Evolutionary conservation across 2,329 filamentous ascomycete genomes (phyloP).

Genomic region (Hypomyces rosellus): DNA sequence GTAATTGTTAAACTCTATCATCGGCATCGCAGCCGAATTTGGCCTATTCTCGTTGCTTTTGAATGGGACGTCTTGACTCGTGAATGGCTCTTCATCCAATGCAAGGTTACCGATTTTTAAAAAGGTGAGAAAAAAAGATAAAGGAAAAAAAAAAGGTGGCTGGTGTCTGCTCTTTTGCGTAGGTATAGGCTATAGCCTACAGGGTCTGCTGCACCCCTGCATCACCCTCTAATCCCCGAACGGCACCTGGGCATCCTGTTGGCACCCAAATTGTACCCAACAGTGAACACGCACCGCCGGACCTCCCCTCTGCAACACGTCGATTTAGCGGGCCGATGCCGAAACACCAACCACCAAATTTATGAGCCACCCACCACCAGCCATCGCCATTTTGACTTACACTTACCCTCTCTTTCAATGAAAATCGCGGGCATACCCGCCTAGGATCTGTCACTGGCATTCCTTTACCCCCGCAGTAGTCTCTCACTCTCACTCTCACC

Average conservation of each 20-base stretch:
- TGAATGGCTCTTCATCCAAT: background rate
- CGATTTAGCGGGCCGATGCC: conserved; percentile 9
- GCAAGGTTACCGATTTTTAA: background rate
- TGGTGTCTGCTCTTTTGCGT: background rate
- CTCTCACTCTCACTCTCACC: too few species aligned
- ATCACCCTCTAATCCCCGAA: too few species aligned
- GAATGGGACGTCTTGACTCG: background rate
- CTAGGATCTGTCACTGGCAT: background rate
- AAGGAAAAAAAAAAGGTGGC: conserved; percentile 7
- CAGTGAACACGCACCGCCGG: background rate
- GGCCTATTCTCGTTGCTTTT: too few species aligned
- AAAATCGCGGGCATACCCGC: background rate
- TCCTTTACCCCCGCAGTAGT: background rate
- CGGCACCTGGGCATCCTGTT: background rate
- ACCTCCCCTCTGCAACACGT: too few species aligned
- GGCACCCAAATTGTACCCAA: background rate
- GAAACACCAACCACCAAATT: conserved; percentile 12
- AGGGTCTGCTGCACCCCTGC: too few species aligned
- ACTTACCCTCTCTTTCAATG: background rate
- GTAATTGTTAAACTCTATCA: too few species aligned
- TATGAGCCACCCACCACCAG: conserved; percentile 10
- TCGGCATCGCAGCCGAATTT: too few species aligned
- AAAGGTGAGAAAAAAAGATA: too few species aligned
- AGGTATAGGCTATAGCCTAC: too few species aligned
- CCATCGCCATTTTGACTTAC: conserved; percentile 8